Evolutionary conservation across 768 basidiomycete species (phyloP).

Genomic region (Kwoniella shandongensis): DNA sequence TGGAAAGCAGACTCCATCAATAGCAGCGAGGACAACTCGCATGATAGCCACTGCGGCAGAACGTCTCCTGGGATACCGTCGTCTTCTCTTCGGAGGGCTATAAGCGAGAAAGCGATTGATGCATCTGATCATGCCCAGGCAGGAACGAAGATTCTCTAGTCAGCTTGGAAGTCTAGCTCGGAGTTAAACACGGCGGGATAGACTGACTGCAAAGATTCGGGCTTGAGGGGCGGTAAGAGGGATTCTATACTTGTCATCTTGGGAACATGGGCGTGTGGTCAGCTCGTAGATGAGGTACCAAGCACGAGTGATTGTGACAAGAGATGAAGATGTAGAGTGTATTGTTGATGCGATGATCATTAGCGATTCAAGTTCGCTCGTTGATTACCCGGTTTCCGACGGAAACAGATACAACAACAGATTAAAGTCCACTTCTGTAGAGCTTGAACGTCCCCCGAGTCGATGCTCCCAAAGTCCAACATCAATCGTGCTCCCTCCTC

Average conservation of each 20-base stretch:
- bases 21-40: too few species aligned
- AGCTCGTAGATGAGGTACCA: too few species aligned
- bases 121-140: slow-evolving; percentile 16
- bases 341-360: too few species aligned
- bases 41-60: slow-evolving; percentile 34
- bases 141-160: neutral
- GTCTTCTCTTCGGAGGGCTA: neutral
- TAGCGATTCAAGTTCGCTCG: neutral
- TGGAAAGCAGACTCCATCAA: too few species aligned
- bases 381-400: neutral
- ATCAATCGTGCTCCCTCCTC: too few species aligned
- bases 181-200: neutral
- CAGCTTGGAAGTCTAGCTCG: neutral
- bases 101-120: slow-evolving; percentile 28
- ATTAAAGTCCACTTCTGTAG: neutral
- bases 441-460: too few species aligned
- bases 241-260: slow-evolving; percentile 27
- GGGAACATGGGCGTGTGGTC: neutral
- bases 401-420: neutral
- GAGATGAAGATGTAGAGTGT: too few species aligned
- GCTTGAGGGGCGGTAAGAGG: slow-evolving; percentile 37
- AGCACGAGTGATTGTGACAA: too few species aligned
- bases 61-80: slow-evolving; percentile 21
- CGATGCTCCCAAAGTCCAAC: too few species aligned
- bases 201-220: slow-evolving; percentile 40